Evolutionary conservation across 371 early-diverging fungal species (phyloP).

Genomic region (Saksenaea oblongispora): DNA sequence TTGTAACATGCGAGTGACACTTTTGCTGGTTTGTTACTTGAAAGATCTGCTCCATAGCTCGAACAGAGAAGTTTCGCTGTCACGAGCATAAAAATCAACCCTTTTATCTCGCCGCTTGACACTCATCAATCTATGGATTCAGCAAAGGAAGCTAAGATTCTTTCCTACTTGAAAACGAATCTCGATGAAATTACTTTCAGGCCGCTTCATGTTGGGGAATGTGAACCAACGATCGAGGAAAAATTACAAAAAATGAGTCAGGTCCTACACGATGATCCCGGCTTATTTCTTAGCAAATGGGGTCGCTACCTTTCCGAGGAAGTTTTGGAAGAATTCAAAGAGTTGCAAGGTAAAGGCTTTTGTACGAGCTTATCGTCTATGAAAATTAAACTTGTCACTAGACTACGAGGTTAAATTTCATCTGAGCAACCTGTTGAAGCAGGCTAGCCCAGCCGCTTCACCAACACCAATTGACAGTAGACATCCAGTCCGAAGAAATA

Average conservation of each 20-base stretch:
- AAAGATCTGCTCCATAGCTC: neutral
- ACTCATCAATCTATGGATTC: conserved; percentile 5
- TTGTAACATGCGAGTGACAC: conserved; percentile 3
- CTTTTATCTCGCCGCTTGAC: neutral
- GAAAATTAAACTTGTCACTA: conserved; percentile 3
- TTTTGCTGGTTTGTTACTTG: neutral
- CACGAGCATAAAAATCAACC: conserved; percentile 7
- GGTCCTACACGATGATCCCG: conserved; percentile 37
- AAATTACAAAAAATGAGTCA: conserved; percentile 33
- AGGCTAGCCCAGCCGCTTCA: conserved; percentile 7
- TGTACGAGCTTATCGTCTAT: neutral
- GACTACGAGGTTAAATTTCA: conserved; percentile 51
- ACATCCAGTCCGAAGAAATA: conserved; percentile 10
- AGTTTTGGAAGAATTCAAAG: conserved; percentile 31
- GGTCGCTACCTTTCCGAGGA: conserved; percentile 38
- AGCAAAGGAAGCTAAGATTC: neutral
- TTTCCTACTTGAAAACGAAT: conserved; percentile 16
- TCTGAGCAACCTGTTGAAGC: conserved; percentile 24
- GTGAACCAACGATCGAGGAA: conserved; percentile 24
- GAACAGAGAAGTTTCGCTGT: neutral
- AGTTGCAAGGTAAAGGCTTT: conserved; percentile 20
- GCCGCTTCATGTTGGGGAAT: conserved; percentile 38
- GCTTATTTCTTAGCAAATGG: conserved; percentile 51
- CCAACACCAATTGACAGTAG: neutral
- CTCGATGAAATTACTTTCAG: conserved; percentile 42